phyloP scores from a whole-genome alignment of 78 protist genomes.

The Neovahlkampfia damariscottae region DNA sequence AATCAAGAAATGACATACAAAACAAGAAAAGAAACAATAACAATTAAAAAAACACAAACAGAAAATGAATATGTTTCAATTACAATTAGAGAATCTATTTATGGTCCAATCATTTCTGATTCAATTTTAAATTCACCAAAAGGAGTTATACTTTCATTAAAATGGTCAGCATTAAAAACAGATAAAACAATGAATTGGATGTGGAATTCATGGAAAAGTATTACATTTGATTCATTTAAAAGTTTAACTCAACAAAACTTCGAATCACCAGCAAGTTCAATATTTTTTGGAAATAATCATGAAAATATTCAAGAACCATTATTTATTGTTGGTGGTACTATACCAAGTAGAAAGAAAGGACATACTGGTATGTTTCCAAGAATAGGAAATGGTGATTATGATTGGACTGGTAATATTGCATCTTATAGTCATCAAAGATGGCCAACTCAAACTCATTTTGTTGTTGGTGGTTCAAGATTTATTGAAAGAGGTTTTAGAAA shows the following conservation, averaged over 20 bases:
- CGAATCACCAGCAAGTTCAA: background rate
- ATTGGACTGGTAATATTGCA: background rate
- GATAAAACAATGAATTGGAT: background rate
- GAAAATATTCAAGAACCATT: background rate
- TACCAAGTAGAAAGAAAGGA: background rate
- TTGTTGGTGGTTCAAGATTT: background rate
- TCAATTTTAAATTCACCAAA: background rate
- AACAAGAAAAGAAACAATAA: background rate
- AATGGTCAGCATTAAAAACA: background rate
- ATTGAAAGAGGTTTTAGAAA: background rate
- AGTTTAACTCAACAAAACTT: background rate
- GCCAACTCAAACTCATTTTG: background rate
- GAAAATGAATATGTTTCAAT: no score
- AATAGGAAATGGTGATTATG: background rate
- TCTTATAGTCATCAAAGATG: background rate
- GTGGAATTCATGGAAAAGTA: background rate
- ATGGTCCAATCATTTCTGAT: background rate
- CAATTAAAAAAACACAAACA: background rate
- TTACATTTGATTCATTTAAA: background rate
- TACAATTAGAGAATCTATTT: background rate
- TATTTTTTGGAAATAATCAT: background rate
- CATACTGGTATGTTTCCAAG: background rate
- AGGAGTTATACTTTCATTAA: background rate
- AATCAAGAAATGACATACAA: no score
- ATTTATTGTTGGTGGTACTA: background rate